Evolutionary conservation across 768 basidiomycete genomes (phyloP).

Genomic region (Pisolithus sp.): DNA sequence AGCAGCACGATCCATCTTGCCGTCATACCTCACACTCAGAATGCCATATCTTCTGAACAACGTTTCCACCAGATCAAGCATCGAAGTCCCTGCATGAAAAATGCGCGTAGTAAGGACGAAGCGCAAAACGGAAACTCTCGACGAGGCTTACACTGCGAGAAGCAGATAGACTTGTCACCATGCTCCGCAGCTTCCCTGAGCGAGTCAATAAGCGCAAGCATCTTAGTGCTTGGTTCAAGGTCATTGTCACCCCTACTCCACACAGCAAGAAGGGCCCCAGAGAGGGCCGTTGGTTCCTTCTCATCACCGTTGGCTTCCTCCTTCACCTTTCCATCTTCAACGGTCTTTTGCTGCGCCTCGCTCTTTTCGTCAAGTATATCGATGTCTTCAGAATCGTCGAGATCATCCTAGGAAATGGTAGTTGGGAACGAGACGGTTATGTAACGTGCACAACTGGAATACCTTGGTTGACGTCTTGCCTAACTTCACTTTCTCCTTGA

Average conservation of each 20-base stretch:
- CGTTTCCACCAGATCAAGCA: conserved; percentile 62
- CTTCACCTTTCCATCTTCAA: conserved; percentile 21
- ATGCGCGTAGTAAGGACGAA: not conserved
- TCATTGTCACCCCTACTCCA: conserved; percentile 59
- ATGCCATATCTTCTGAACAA: conserved; percentile 55
- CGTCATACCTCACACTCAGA: conserved; percentile 56
- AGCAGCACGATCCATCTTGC: conserved; percentile 52
- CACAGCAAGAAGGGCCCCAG: conserved; percentile 41
- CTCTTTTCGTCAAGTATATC: conserved; percentile 4
- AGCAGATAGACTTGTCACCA: conserved; percentile 66
- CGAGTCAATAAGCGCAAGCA: conserved; percentile 48
- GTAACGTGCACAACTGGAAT: not conserved
- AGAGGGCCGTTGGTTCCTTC: conserved; percentile 26
- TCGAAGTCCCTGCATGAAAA: conserved; percentile 55
- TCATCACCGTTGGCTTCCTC: conserved; percentile 19
- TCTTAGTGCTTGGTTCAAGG: conserved; percentile 64
- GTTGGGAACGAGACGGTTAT: conserved; percentile 5
- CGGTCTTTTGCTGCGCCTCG: not conserved
- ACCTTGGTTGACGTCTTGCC: not conserved
- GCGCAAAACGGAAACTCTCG: not conserved
- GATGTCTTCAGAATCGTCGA: conserved; percentile 21
- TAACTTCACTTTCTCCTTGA: conserved; percentile 24
- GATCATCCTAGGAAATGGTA: conserved; percentile 13
- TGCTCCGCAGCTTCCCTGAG: conserved; percentile 53
- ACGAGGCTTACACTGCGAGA: conserved; percentile 53